Base-by-base conservation (phyloP, 495 filamentous ascomycete genomes). In the Podospora appendiculata region DNA sequence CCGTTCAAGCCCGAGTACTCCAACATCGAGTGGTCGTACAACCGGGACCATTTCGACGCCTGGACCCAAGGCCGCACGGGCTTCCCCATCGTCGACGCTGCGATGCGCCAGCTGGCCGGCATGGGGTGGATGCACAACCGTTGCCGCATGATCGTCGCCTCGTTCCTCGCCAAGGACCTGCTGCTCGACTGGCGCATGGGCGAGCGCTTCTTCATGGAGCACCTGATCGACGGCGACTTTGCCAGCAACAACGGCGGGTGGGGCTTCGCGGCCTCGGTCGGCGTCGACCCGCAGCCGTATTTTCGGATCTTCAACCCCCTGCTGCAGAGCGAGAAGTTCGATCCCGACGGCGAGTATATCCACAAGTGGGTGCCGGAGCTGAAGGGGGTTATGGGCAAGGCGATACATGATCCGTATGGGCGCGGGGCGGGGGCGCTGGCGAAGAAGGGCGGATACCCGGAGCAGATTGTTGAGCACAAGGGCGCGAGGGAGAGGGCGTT, bases 181-280 rank as follows among this genome's bases (percentile, higher is more conserved):
- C 72, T 94, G 18, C 69, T 95, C 32, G 90, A 96, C 73, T 96
- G 90, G 90, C 85, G 90, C 12, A 82, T 88, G 61, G 91, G 90
- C 9, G 91, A 96, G 71, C 75, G 75, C 12, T 92, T 85, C 63
- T 95, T 96, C 73, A 95, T 94, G 87, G 81, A 87, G 59, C 75
- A 88, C 47, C 76, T 96, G 6, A 82, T 96, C 51, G 91, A 95
- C 64, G 91, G 91, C 10, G 90, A 96, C 65, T 96, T 96, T 63
- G 89, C 90, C 1, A 87, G 81, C 39, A 96, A 96, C 59, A 92
- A 92, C 60, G 89, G 90, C 18, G 91, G 91, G 0, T 95, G 91
- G 91, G 91, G 90, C 0, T 96, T 91, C 64, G 78, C 79, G 13
- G 82, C 85, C 0, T 83, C 78, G 10, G 87, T 88, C 1, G 91